phyloP scores from a whole-genome alignment of 2,329 filamentous ascomycete genomes.

The Fusarium sp. region DNA sequence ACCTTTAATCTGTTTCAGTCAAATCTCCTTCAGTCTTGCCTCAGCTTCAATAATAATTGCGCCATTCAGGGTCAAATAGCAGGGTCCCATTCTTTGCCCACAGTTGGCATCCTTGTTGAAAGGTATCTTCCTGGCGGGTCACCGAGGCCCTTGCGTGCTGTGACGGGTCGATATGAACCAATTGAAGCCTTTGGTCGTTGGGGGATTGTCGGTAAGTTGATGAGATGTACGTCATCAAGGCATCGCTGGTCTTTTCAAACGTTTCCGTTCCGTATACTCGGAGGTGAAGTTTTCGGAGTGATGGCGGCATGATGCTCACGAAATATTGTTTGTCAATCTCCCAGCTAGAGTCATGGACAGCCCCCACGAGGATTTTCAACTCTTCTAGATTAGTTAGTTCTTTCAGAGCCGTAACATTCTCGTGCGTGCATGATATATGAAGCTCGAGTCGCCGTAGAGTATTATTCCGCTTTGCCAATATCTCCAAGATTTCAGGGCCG shows the following conservation, averaged over 20 bases:
- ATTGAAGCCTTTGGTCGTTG: not conserved
- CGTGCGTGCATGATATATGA: not conserved
- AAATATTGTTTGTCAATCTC: not conserved
- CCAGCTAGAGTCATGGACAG: too few species aligned
- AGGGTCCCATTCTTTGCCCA: not conserved
- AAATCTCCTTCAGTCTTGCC: not conserved
- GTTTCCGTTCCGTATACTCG: not conserved
- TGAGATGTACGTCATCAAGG: not conserved
- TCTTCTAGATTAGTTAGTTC: not conserved
- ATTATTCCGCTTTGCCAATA: not conserved
- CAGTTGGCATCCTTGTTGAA: not conserved
- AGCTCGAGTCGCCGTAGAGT: not conserved
- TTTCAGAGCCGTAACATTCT: not conserved
- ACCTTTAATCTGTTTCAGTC: not conserved
- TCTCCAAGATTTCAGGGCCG: not conserved
- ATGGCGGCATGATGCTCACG: not conserved
- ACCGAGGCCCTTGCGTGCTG: too few species aligned
- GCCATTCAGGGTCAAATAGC: not conserved
- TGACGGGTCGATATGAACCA: not conserved
- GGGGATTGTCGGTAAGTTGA: not conserved
- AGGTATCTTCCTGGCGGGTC: not conserved
- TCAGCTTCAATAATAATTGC: not conserved
- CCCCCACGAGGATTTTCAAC: not conserved
- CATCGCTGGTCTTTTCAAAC: not conserved
- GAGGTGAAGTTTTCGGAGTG: not conserved